phyloP scores from a whole-genome alignment of 78 protist species.

The Paulinella micropora region DNA sequence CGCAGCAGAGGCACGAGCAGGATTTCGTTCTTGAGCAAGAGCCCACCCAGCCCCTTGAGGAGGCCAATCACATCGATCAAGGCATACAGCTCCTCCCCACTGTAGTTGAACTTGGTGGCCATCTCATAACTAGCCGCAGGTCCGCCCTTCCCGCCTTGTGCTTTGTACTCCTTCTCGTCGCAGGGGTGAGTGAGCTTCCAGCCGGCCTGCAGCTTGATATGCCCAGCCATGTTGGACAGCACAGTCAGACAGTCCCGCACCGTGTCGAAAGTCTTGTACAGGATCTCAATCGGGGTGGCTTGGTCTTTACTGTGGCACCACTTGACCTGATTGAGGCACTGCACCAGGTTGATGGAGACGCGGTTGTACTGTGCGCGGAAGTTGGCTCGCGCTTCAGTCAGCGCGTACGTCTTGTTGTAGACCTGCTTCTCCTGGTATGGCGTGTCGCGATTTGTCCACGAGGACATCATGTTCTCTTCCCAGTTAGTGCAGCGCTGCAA shows the following conservation, averaged over 20 bases:
- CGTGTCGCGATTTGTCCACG: not conserved
- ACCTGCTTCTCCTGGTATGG: not conserved
- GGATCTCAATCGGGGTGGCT: no score
- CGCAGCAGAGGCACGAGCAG: not conserved
- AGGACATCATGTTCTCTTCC: not conserved
- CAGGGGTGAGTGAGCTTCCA: not conserved
- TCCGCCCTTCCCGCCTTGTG: not conserved
- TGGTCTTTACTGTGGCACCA: not conserved
- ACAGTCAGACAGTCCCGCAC: not conserved
- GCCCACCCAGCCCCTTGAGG: not conserved
- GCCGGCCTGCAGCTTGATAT: not conserved
- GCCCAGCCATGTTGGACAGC: not conserved
- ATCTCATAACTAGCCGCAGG: not conserved
- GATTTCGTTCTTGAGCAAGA: not conserved
- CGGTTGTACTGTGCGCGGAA: not conserved
- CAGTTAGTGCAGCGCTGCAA: not conserved
- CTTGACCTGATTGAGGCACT: not conserved
- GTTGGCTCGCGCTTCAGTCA: not conserved
- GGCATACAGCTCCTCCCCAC: not conserved
- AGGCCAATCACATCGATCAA: conserved; percentile 6
- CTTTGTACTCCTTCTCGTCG: not conserved
- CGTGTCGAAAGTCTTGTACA: not conserved
- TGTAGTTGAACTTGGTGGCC: not conserved
- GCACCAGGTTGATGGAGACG: not conserved
- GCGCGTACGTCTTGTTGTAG: not conserved